Conservation (phyloP, 2,329 filamentous ascomycete genomes). For the Magnaporthiopsis rhizophila region DNA sequence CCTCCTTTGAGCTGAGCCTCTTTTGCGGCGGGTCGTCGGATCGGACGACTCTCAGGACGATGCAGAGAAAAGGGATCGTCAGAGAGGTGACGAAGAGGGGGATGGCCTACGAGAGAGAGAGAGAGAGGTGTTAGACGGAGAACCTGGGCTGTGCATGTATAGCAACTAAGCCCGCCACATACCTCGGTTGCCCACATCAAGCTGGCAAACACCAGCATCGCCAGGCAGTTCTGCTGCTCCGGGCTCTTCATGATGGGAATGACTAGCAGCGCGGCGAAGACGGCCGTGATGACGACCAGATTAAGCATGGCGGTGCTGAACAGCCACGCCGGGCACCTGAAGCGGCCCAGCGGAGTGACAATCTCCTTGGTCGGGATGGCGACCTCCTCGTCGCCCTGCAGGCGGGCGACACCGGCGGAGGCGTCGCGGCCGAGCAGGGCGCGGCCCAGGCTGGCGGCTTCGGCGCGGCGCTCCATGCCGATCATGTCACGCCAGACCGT, state of each 20-base stretch:
- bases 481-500: constrained; percentile 99
- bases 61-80: constrained; percentile 85
- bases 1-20: constrained; percentile 70
- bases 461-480: constrained; percentile 88
- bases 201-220: constrained; percentile 88
- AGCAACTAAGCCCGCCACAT: constrained; percentile 15
- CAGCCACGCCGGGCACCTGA: constrained; percentile 73
- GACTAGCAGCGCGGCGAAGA: constrained; percentile 68
- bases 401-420: constrained; percentile 47
- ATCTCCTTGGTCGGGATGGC: constrained; percentile 57
- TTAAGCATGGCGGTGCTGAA: constrained; percentile 74
- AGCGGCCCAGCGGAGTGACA: constrained; percentile 69
- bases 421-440: constrained; percentile 60
- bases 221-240: constrained; percentile 94
- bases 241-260: constrained; percentile 76
- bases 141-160: too few relatives aligned
- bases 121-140: too few relatives aligned
- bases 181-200: constrained; percentile 95
- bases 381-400: constrained; percentile 79
- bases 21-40: constrained; percentile 59
- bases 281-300: constrained; percentile 57
- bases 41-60: constrained; percentile 76
- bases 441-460: constrained; percentile 85
- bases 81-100: constrained; percentile 95
- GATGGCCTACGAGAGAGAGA: constrained; percentile 66